These are phyloP conservation scores for Leccinum truebloodii DNA, from an alignment of 768 basidiomycete species.

Conservation along the genomic window DNA sequence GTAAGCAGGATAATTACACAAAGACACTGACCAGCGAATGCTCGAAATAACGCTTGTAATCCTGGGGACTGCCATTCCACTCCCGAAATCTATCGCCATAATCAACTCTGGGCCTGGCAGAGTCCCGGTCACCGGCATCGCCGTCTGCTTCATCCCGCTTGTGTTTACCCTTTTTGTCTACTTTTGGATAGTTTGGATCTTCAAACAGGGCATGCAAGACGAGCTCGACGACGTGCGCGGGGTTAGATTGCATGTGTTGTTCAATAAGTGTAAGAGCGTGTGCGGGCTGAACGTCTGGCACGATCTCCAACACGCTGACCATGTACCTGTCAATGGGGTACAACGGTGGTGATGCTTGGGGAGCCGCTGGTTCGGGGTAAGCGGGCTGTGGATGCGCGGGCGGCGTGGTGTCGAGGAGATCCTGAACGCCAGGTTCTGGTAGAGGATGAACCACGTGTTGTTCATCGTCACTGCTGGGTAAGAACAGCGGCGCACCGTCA, in stretches of 20 bases:
- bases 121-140: conserved; percentile 18
- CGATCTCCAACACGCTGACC: conserved; percentile 61
- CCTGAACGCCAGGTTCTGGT: background rate
- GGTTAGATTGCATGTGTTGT: conserved; percentile 39
- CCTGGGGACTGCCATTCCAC: conserved; percentile 43
- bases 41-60: conserved; percentile 53
- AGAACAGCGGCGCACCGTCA: conserved; percentile 33
- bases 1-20: background rate
- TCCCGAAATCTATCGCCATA: conserved; percentile 51
- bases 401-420: background rate
- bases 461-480: conserved; percentile 41
- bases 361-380: conserved; percentile 4
- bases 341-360: conserved; percentile 7
- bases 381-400: background rate
- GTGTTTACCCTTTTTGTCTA: conserved; percentile 49
- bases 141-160: conserved; percentile 36
- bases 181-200: conserved; percentile 57
- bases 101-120: conserved; percentile 51
- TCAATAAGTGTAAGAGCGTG: conserved; percentile 53
- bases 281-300: conserved; percentile 67
- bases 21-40: conserved; percentile 48
- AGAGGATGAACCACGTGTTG: conserved; percentile 1
- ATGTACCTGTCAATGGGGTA: conserved; percentile 35
- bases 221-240: conserved; percentile 44
- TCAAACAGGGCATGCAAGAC: conserved; percentile 67